Evolutionary conservation across 306 rosid species (phyloP).

Genomic region (Alnus rubra): DNA sequence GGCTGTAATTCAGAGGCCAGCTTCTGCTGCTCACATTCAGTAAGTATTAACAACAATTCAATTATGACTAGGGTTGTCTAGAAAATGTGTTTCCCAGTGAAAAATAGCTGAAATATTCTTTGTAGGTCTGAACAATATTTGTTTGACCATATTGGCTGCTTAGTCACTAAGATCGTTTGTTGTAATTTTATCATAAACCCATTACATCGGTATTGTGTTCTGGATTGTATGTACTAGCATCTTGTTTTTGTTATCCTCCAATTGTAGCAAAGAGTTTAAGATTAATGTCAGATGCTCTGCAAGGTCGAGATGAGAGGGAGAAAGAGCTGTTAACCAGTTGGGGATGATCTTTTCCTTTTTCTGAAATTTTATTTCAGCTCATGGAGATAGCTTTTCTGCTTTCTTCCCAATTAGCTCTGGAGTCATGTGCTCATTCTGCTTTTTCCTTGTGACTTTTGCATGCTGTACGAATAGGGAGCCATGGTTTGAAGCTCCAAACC

Average conservation of each 20-base stretch:
- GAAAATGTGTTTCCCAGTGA: background rate
- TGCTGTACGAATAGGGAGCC: background rate
- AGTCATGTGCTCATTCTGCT: no score
- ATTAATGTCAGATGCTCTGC: background rate
- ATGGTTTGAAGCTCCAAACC: background rate
- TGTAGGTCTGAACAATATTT: background rate
- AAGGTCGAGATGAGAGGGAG: no score
- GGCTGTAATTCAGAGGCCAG: constrained; percentile 41
- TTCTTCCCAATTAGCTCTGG: background rate
- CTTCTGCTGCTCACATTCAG: constrained; percentile 42
- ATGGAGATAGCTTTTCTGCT: background rate
- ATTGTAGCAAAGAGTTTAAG: background rate
- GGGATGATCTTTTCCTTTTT: no score
- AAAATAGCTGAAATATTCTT: background rate
- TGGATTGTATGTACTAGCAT: background rate
- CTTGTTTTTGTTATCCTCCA: background rate
- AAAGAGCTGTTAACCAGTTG: no score
- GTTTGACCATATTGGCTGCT: background rate
- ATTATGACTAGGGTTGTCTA: background rate
- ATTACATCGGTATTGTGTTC: no score
- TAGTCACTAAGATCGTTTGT: background rate
- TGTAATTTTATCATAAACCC: background rate
- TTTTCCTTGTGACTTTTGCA: no score
- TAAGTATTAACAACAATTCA: constrained; percentile 32
- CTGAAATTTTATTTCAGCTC: no score